Evolutionary conservation across 768 basidiomycete genomes (phyloP).

Genomic region (Leucosporidium scottii): DNA sequence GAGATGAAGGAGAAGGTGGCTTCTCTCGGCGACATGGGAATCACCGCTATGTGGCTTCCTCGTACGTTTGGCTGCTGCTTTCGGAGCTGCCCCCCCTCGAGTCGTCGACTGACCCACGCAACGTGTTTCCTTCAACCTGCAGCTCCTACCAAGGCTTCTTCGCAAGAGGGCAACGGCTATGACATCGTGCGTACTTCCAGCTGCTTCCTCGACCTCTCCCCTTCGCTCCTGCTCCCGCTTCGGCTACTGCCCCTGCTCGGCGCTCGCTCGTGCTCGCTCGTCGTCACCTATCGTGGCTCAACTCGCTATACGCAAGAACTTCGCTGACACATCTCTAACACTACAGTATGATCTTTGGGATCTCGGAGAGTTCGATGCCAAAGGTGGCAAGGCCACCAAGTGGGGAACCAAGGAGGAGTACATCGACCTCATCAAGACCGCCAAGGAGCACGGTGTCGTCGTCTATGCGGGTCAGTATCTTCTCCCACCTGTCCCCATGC

Average conservation of each 20-base stretch:
- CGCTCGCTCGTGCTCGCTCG: neutral
- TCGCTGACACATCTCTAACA: neutral
- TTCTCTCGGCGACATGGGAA: slow-evolving; percentile 41
- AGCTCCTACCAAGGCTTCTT: slow-evolving; percentile 42
- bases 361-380: slow-evolving; percentile 44
- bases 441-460: slow-evolving; percentile 44
- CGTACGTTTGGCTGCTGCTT: slow-evolving; percentile 32
- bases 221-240: too few species aligned
- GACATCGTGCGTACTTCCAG: slow-evolving; percentile 28
- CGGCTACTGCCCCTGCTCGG: neutral
- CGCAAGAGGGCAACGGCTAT: slow-evolving; percentile 42
- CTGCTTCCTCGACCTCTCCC: too few species aligned
- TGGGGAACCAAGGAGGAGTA: slow-evolving; percentile 47
- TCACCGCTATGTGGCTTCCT: slow-evolving; percentile 45
- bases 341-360: slow-evolving; percentile 40
- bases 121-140: neutral
- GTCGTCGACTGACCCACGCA: neutral
- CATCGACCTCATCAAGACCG: slow-evolving; percentile 4
- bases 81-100: neutral
- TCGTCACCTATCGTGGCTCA: too few species aligned
- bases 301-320: neutral
- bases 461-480: slow-evolving; percentile 34
- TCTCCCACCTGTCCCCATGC: neutral
- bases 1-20: slow-evolving; percentile 38
- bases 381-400: slow-evolving; percentile 41